Base-by-base conservation (phyloP, 495 filamentous ascomycete genomes). In the Penicillium chermesinum region DNA sequence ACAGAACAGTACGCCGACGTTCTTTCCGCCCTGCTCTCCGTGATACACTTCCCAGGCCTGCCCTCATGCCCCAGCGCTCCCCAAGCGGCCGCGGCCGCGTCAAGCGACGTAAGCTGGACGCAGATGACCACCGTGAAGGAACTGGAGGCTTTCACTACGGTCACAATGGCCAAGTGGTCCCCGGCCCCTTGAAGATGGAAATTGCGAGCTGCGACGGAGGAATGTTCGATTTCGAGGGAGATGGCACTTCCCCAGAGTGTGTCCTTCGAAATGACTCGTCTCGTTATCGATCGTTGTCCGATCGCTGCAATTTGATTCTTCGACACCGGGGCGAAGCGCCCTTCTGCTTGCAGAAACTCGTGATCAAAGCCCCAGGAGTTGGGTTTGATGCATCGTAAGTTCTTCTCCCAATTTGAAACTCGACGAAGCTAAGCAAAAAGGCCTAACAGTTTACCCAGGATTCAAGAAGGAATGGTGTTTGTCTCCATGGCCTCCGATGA, bases 381-480 rank as follows among this genome's bases (percentile, higher is more conserved):
- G 85, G 87, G 17, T 96, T 87, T 60, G 89, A 88, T 41, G 82
- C 86, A 50, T 88, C 90, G 89, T 95, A 79, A 63, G 90, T 80
- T 19, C 9, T 44, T 41, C 47, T 22, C 38, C 14, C 27, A n/a
- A n/a, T 22, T 19, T 27, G n/a, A 7, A 27, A 22, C 19, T 15
- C 27, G 39, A 21, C 38, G 10, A 25, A 27, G 9, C 21, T 9
- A 19, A 6, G 25, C 61, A 56, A 60, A 56, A 57, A 34, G n/a
- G n/a, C n/a, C 32, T 41, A 25, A 40, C 36, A 30, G 10, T 5
- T 5, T 4, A 10, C 25, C 10, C 55, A 94, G 88, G 42, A 84
- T 95, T 39, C 87, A 91, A 70, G 89, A 94, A 74, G 91, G 91
- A 17, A 87, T 95, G 83, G 80, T 97, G 5, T 95, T 96, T 61